Conservation (phyloP, 2,329 filamentous ascomycete genomes). For the Alternaria gansuensis region DNA sequence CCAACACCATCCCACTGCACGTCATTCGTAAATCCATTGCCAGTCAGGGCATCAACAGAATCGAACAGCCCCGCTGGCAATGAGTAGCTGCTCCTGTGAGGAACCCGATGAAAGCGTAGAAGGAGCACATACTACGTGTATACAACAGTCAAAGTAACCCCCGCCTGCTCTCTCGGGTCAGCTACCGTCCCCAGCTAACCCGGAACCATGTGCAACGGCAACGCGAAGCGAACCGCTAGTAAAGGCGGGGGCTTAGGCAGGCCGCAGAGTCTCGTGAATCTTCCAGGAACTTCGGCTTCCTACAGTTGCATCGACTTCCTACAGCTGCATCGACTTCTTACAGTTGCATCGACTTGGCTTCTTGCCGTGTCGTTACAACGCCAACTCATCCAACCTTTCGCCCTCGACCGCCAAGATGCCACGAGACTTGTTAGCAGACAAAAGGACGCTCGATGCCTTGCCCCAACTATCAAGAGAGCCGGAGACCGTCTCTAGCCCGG, state of each 20-base stretch:
- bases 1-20: constrained; percentile 15
- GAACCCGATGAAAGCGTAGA: neutral
- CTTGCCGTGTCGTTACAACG: constrained; percentile 6
- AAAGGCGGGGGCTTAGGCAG: constrained; percentile 18
- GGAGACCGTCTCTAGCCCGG: constrained; percentile 33
- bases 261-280: constrained; percentile 29
- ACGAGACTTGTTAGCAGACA: constrained; percentile 54
- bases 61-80: neutral
- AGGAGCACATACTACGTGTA: neutral
- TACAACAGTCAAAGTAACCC: neutral
- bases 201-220: constrained; percentile 17
- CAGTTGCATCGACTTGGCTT: constrained; percentile 15
- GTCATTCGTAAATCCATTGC: constrained; percentile 15
- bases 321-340: constrained; percentile 4
- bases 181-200: neutral
- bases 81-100: neutral
- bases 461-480: constrained; percentile 50
- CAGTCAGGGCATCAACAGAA: constrained; percentile 2
- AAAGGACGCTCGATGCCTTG: constrained; percentile 49
- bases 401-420: constrained; percentile 50
- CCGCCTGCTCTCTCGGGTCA: constrained; percentile 1
- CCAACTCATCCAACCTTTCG: constrained; percentile 9
- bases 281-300: constrained; percentile 26
- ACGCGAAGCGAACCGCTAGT: constrained; percentile 22
- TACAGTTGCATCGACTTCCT: constrained; percentile 14